Conservation (phyloP, 495 filamentous ascomycete species). For the Mytilinidion resinicola region DNA sequence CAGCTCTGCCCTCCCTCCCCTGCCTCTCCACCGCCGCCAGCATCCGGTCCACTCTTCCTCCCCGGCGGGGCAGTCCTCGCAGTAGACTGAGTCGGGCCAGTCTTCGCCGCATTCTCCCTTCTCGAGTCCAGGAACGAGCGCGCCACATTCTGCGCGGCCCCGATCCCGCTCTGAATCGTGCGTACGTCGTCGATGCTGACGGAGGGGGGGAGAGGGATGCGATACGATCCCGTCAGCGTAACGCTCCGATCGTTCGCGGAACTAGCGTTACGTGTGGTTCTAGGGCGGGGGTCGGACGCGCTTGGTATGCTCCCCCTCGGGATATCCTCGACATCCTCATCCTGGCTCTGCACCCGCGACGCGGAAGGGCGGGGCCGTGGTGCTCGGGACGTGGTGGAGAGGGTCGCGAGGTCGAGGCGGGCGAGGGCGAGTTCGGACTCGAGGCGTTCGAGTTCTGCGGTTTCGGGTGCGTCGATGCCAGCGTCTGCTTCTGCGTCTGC, state of each 20-base stretch:
- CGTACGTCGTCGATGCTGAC: conserved; percentile 24
- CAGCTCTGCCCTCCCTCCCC: conserved; percentile 15
- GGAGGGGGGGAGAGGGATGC: conserved; percentile 21
- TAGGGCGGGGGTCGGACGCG: background rate
- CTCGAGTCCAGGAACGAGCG: conserved; percentile 19
- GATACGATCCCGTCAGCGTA: conserved; percentile 22
- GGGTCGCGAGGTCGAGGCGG: background rate
- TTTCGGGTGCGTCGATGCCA: background rate
- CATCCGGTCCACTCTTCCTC: background rate
- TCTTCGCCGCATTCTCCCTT: conserved; percentile 1
- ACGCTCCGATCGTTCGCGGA: conserved; percentile 9
- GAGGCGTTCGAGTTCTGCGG: background rate
- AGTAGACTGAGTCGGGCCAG: background rate
- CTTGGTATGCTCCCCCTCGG: background rate
- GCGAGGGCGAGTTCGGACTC: background rate
- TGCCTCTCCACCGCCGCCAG: background rate
- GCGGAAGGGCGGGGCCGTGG: background rate
- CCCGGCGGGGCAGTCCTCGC: background rate
- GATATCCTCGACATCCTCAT: conserved; percentile 24
- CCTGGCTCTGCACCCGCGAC: background rate
- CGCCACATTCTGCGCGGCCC: conserved; percentile 21
- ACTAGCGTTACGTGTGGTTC: background rate
- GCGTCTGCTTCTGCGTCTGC: background rate
- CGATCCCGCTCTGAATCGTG: conserved; percentile 19
- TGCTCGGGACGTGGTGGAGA: background rate